Percentiles rank a stretch among this genome's conserved stretches.
phyloP scores from a whole-genome alignment of 2,329 filamentous ascomycete species.

The Cercospora sp. region DNA sequence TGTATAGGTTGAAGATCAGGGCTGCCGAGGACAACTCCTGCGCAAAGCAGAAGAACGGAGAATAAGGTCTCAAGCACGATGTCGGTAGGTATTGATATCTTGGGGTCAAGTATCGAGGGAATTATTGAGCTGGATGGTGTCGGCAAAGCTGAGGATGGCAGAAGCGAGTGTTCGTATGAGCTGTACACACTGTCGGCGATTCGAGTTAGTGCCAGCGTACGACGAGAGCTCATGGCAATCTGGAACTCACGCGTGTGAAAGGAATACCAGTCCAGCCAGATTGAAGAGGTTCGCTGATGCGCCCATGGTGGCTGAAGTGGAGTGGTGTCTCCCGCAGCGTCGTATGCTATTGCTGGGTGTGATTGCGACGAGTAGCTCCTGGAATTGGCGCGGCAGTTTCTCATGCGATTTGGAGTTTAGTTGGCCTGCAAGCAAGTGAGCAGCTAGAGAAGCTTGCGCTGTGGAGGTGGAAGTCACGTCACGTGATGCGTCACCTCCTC shows the following conservation, averaged over 20 bases:
- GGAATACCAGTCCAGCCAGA: slow-evolving; percentile 71
- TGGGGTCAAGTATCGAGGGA: slow-evolving; percentile 39
- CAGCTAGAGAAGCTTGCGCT: background rate
- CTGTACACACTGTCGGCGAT: slow-evolving; percentile 78
- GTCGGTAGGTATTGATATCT: slow-evolving; percentile 67
- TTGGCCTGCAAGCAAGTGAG: background rate
- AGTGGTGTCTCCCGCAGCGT: background rate
- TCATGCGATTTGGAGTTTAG: background rate
- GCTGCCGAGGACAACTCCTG: slow-evolving; percentile 77
- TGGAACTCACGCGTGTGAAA: slow-evolving; percentile 77
- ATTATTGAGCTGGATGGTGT: slow-evolving; percentile 34
- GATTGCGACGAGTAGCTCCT: background rate
- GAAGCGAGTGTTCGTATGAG: slow-evolving; percentile 82
- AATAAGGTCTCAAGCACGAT: slow-evolving; percentile 83
- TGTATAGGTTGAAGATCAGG: slow-evolving; percentile 80
- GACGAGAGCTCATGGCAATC: background rate
- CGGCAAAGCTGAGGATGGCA: slow-evolving; percentile 54
- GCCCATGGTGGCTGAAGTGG: slow-evolving; percentile 56
- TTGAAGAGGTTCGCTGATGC: slow-evolving; percentile 71
- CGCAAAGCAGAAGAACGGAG: slow-evolving; percentile 74
- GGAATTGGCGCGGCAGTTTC: background rate
- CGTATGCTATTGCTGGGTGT: background rate
- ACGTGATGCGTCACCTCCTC: background rate
- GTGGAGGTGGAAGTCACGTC: background rate
- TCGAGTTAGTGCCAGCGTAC: background rate